Percentiles rank a stretch among this genome's conserved stretches.
Evolutionary conservation across 371 early-diverging fungal species (phyloP).

Genomic region (Circinella minor): DNA sequence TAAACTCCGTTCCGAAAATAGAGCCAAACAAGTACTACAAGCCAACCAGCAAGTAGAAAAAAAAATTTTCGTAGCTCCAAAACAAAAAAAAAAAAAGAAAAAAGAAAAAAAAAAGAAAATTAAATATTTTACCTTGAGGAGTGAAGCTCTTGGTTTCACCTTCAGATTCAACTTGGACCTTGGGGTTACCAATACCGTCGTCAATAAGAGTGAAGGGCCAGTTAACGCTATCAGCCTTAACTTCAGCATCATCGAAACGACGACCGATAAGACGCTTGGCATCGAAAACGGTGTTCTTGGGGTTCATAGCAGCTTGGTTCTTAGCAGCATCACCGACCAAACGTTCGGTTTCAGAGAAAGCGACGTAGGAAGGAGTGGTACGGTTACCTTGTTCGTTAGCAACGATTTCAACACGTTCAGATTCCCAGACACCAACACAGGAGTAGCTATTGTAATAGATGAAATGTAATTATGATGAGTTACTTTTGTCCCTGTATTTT

Average conservation of each 20-base stretch:
- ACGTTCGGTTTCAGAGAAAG: slow-evolving; percentile 91
- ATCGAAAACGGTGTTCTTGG: slow-evolving; percentile 92
- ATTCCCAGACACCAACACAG: slow-evolving; percentile 98
- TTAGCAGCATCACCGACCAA: slow-evolving; percentile 95
- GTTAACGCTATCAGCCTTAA: slow-evolving; percentile 93
- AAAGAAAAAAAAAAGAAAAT: neutral
- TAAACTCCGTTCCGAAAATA: slow-evolving; percentile 10
- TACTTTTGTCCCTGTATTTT: slow-evolving; percentile 25
- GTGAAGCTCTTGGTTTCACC: slow-evolving; percentile 87
- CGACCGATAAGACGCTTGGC: slow-evolving; percentile 98
- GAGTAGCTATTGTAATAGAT: slow-evolving; percentile 86
- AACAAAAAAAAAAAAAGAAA: neutral
- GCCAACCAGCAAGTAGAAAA: neutral
- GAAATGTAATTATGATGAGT: slow-evolving; percentile 25
- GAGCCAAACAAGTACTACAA: neutral
- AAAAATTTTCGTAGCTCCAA: neutral
- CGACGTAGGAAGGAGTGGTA: slow-evolving; percentile 96
- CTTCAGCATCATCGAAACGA: slow-evolving; percentile 86
- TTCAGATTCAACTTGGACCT: slow-evolving; percentile 85
- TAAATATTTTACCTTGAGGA: slow-evolving; percentile 65
- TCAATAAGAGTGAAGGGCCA: slow-evolving; percentile 90
- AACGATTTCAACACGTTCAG: slow-evolving; percentile 96
- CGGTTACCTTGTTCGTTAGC: slow-evolving; percentile 98
- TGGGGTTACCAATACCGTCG: slow-evolving; percentile 81
- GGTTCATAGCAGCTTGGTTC: slow-evolving; percentile 91